Evolutionary conservation across 495 filamentous ascomycete genomes (phyloP), one percentile per base, ranked within the genome.

Genomic region (Margaritispora aquatica): DNA sequence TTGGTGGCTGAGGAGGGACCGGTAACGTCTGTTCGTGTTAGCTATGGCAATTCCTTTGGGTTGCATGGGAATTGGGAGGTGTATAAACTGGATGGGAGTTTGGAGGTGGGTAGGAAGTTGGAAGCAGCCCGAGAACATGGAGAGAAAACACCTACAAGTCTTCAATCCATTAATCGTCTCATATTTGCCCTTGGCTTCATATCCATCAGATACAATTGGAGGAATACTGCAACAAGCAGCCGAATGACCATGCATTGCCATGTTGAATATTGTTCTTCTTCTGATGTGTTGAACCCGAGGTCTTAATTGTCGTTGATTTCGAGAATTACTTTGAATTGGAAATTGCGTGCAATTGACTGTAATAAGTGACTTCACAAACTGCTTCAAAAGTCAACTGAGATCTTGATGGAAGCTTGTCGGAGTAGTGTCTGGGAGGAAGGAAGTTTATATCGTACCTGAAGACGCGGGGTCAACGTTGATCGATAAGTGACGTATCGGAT

Each of bases 171-270:
- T 84, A 58, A 88, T 70, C 20, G 77, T 80, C 34, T 80, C 77
- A 61, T 85, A 91, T 31, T 73, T 70, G 59, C 89, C 89, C 67
- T 88, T 86, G n/a, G 77, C 67, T 9, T 66, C 70, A 69, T 91
- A 92, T 13, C 77, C 83, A 58, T 81, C 74, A 9, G 74, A 62
- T 36, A 86, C 72, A 29, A 89, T 80, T 0, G 88, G 86, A 0
- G 88, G 87, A 41, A 89, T 83, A 61, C 83, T 88, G 69, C 86
- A 89, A 73, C 85, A 89, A 56, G 88, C 87, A 72, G 84, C 80
- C 61, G 70, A 79, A 62, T 83, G 80, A 17, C 65, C 65, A 36
- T 64, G 59, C 52, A 59, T 51, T 51, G 62, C 62, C 64, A 66
- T 66, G 11, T 21, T 61, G 58, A 31, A 55, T 27, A 24, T 27